Base-by-base conservation (phyloP, 129 eudicot genomes). In the Saposhnikovia divaricata region DNA sequence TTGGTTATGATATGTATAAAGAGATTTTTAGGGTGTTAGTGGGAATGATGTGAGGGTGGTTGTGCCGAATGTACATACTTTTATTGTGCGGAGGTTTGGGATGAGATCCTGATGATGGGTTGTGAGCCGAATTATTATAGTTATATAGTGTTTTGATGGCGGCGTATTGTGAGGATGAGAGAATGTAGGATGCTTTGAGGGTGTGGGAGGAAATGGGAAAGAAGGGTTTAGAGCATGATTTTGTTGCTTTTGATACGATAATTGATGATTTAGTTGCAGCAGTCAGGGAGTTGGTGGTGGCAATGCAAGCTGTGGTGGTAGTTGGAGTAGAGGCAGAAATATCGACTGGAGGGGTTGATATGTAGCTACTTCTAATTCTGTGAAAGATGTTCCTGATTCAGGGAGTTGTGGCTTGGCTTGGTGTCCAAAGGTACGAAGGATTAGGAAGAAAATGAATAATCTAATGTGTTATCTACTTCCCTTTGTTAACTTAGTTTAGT, bases 31-130 rank as follows among this genome's bases (percentile, higher is more conserved):
- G 78, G 63, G 23, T 84, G 69, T 70, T 65, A 81, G 43, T 39
- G 74, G 25, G 34, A 78, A 59, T 38, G 83, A 74, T 44, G 74
- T 28, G 0, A 82, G 77, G 81, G 45, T 46, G 16, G 70, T 77
- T 44, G 66, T 25, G 76, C 92, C 93, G 4, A 87, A 85, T 85
- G 85, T 85, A 31, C 80, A 83, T 57, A 93, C 98, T 0, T 89
- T 88, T 79, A 88, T 91, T 77, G 82, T 82, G 92, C 87, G 65
- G 88, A 79, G 78, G 85, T 90, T 25, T 91, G 98, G 98, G 75
- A 83, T 48, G 97, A 94, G 79, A 89, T 91, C 96, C 48, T 13
- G 81, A 83, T 68, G 16, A 66, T 79, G 78, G 78, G 82, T 19
- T 87, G 90, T 78, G 79, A 38, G 37, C 93, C 97, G 21, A 87